Evolutionary conservation across 768 basidiomycete genomes (phyloP), one percentile per base, ranked within the genome.

Genomic region (Rhodotorula toruloides): DNA sequence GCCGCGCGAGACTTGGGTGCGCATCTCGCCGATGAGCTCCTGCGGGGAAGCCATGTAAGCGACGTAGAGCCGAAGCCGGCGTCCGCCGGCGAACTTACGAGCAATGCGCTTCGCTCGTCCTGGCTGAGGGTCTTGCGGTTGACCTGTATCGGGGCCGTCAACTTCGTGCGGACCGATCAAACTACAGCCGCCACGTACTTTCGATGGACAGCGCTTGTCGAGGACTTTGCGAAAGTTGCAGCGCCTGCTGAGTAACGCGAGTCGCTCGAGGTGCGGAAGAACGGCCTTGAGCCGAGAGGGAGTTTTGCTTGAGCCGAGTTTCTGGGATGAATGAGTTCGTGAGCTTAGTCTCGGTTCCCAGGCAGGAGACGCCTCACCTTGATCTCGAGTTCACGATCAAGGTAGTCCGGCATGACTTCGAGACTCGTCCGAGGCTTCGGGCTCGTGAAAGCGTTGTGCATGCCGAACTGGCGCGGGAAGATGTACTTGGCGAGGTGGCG

Each of bases 401-500:
- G 46, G 42, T 66, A 48, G 31, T 65, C 61, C 8, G 56, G 49
- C 19, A 37, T 27, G 19, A 64, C 48, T 40, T 56, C 58, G 14
- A 58, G 42, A 42, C 55, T 55, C 25, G 71, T 56, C 46, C 72
- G 39, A 3, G 40, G 40, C n/a, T 59, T 68, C 50, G 70, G 89
- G 90, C 9, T 84, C 80, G 71, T 80, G 66, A 91, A 92, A 4
- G 86, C 81, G 70, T 80, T 87, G 9, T 80, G 74, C 2, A 96
- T 74, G 0, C 83, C 82, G 73, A 86, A 90, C 72, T 91, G 88
- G 46, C 86, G 81, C 14, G 91, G 86, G 73, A 98, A 94, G 3
- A 98, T 79, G 73, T 91, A 87, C 78, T 91, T 92, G 40, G 87
- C 81, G 2, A 91, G 77, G 68, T 85, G 85, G 46, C 87, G 82